Evolutionary conservation across 129 eudicot species (phyloP).

Genomic region (Escallonia herrerae): DNA sequence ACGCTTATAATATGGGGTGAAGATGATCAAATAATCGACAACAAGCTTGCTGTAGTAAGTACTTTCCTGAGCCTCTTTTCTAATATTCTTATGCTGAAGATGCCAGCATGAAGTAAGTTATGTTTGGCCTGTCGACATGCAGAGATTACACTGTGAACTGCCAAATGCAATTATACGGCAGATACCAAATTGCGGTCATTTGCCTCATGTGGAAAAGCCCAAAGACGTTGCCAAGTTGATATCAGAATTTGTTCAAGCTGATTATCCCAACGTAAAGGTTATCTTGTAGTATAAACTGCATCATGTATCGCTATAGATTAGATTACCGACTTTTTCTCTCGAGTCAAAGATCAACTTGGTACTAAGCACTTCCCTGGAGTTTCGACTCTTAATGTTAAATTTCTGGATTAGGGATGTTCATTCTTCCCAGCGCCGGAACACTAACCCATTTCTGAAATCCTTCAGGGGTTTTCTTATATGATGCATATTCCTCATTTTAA

Average conservation of each 20-base stretch:
- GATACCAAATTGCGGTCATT: slow-evolving; percentile 75
- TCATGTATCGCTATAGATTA: no score
- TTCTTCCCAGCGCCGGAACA: no score
- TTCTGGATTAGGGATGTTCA: no score
- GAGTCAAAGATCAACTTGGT: no score
- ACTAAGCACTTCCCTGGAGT: no score
- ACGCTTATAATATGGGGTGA: slow-evolving; percentile 76
- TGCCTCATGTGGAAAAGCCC: slow-evolving; percentile 91
- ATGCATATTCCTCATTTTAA: no score
- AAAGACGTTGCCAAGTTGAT: slow-evolving; percentile 49
- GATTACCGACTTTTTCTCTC: no score
- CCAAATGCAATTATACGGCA: slow-evolving; percentile 61
- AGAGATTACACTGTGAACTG: slow-evolving; percentile 72
- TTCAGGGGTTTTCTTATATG: no score
- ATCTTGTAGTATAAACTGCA: no score
- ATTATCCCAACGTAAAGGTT: neutral
- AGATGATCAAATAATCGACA: slow-evolving; percentile 68
- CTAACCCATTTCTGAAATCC: no score
- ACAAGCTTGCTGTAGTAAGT: slow-evolving; percentile 72
- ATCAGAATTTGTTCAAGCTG: slow-evolving; percentile 33
- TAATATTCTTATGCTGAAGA: neutral
- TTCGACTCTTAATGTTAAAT: no score
- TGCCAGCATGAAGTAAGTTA: neutral
- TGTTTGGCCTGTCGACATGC: slow-evolving; percentile 6
- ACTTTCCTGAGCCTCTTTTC: neutral